phyloP scores from a whole-genome alignment of 305 asterid genomes.

The Solanum hybrid region DNA sequence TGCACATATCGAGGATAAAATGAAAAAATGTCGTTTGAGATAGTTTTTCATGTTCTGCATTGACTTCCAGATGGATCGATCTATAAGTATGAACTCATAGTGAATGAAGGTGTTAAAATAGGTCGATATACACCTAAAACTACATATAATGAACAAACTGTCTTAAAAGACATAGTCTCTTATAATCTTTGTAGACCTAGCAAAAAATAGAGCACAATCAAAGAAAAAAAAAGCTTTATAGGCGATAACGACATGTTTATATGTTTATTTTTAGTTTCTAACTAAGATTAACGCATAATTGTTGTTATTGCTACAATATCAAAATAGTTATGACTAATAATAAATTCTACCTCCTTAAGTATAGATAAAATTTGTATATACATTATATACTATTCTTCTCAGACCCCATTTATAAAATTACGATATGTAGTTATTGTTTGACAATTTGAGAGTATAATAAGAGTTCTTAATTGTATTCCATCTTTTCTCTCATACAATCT shows the following conservation, averaged over 20 bases:
- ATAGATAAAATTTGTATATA: not conserved
- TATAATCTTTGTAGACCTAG: not conserved
- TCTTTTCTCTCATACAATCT: not conserved
- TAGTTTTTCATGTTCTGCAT: not conserved
- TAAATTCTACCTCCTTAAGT: not conserved
- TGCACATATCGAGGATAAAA: not conserved
- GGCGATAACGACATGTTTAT: not conserved
- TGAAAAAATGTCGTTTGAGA: not conserved
- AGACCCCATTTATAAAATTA: not conserved
- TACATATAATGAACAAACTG: not conserved
- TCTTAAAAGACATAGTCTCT: not conserved
- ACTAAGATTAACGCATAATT: not conserved
- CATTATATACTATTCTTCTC: not conserved
- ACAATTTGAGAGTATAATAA: too few species aligned
- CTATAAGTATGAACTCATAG: not conserved
- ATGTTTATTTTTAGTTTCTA: not conserved
- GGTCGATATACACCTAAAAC: not conserved
- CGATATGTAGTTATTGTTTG: too few species aligned
- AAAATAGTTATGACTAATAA: not conserved
- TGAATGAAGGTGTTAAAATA: not conserved
- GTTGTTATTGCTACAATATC: not conserved
- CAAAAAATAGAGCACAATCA: not conserved
- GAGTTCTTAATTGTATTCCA: not conserved
- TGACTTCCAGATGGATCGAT: not conserved
- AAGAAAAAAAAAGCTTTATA: too few species aligned